Percentiles rank a stretch among this genome's conserved stretches.
Evolutionary conservation across 495 filamentous ascomycete genomes (phyloP).

Genomic region (Clavariopsis aquatica): DNA sequence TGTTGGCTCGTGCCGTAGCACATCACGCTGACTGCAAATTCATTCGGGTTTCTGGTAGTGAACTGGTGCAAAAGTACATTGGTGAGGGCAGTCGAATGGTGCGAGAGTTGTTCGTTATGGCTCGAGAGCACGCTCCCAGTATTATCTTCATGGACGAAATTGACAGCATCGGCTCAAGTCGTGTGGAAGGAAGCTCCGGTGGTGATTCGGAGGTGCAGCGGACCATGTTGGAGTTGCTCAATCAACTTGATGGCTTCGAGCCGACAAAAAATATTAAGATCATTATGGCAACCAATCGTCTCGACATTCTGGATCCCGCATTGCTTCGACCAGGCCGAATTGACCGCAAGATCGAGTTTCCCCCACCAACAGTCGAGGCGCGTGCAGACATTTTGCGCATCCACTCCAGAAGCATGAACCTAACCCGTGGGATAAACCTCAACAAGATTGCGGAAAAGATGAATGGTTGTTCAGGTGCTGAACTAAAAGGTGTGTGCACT

Average conservation of each 20-base stretch:
- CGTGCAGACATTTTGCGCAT: slow-evolving; percentile 97
- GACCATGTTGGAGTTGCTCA: slow-evolving; percentile 98
- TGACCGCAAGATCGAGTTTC: slow-evolving; percentile 99
- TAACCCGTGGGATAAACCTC: slow-evolving; percentile 95
- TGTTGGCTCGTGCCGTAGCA: slow-evolving; percentile 91
- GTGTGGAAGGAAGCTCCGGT: slow-evolving; percentile 90
- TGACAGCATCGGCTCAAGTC: slow-evolving; percentile 95
- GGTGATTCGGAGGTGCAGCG: slow-evolving; percentile 99
- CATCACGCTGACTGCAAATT: slow-evolving; percentile 99
- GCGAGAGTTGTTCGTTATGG: slow-evolving; percentile 98
- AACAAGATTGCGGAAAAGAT: slow-evolving; percentile 99
- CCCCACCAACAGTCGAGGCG: slow-evolving; percentile 94
- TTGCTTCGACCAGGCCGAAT: slow-evolving; percentile 92
- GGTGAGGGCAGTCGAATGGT: slow-evolving; percentile 99
- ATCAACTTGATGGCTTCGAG: slow-evolving; percentile 98
- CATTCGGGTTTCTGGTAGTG: slow-evolving; percentile 93
- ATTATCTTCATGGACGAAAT: slow-evolving; percentile 99
- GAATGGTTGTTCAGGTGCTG: slow-evolving; percentile 96
- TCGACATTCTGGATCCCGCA: slow-evolving; percentile 96
- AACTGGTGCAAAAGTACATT: slow-evolving; percentile 99
- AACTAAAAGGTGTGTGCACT: slow-evolving; percentile 95
- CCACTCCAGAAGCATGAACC: slow-evolving; percentile 95
- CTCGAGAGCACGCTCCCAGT: slow-evolving; percentile 95
- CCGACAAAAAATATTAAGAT: slow-evolving; percentile 99
- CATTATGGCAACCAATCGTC: slow-evolving; percentile 98